Evolutionary conservation across 2,329 filamentous ascomycete species (phyloP).

Genomic region (Hypoxylon rubiginosum): DNA sequence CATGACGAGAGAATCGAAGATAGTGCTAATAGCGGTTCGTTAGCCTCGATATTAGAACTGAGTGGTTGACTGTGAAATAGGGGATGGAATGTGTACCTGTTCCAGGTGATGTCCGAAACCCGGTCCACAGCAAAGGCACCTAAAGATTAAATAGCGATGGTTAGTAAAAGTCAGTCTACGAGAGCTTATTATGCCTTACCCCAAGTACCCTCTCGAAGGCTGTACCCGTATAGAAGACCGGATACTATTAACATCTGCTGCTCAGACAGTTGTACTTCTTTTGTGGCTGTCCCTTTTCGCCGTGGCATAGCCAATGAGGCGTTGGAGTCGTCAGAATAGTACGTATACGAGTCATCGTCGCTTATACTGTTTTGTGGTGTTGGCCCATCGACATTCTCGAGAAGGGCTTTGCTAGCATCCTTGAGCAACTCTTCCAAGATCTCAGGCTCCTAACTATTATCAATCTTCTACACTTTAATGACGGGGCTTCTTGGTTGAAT

Average conservation of each 20-base stretch:
- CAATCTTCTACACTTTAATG: neutral
- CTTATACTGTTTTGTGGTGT: neutral
- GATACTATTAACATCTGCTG: neutral
- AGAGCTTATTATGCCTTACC: neutral
- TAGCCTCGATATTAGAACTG: neutral
- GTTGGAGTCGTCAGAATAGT: neutral
- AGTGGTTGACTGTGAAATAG: neutral
- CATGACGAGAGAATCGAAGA: slow-evolving; percentile 1
- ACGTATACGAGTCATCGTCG: neutral
- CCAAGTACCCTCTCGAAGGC: neutral
- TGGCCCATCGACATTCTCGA: neutral
- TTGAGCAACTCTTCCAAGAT: neutral
- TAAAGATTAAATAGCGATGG: neutral
- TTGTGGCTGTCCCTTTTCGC: neutral
- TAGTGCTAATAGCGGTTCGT: neutral
- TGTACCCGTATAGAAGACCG: neutral
- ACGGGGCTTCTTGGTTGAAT: neutral
- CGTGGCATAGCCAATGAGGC: neutral
- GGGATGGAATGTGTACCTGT: neutral
- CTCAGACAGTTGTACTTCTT: neutral
- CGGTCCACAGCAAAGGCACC: neutral
- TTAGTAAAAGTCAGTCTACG: neutral
- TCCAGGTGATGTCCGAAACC: neutral
- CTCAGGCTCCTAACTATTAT: neutral
- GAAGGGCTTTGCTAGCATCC: neutral